phyloP scores from a whole-genome alignment of 208 protist species.

The Trypanosoma caninum region DNA sequence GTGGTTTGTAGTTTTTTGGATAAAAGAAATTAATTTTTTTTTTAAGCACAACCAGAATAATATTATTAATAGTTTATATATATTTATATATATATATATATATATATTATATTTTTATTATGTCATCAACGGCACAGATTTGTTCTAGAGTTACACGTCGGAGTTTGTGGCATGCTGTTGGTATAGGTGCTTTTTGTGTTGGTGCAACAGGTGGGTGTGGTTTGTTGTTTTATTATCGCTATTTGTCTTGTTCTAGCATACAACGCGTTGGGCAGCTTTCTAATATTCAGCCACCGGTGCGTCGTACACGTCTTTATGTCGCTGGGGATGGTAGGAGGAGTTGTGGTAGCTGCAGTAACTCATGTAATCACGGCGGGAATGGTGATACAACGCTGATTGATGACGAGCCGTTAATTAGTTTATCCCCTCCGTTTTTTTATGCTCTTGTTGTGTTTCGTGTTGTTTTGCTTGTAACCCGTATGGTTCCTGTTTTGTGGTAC shows the following conservation, averaged over 20 bases:
- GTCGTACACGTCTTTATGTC: slow-evolving; percentile 57
- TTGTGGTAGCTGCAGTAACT: slow-evolving; percentile 26
- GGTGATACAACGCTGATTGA: slow-evolving; percentile 36
- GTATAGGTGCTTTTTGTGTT: slow-evolving; percentile 18
- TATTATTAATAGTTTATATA: neutral
- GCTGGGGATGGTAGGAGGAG: slow-evolving; percentile 30
- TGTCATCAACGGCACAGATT: slow-evolving; percentile 1
- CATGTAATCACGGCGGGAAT: slow-evolving; percentile 14
- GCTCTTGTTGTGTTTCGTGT: slow-evolving; percentile 13
- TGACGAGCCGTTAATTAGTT: slow-evolving; percentile 17
- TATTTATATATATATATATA: neutral
- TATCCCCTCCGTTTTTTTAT: slow-evolving; percentile 9
- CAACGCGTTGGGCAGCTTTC: slow-evolving; percentile 17
- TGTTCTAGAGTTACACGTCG: slow-evolving; percentile 14
- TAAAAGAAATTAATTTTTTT: neutral
- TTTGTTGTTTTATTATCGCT: slow-evolving; percentile 45
- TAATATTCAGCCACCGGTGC: slow-evolving; percentile 21
- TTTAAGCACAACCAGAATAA: neutral
- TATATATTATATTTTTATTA: slow-evolving; percentile 2
- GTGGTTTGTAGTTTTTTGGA: neutral
- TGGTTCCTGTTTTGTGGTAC: slow-evolving; percentile 40
- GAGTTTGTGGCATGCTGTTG: slow-evolving; percentile 47
- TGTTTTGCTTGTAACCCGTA: slow-evolving; percentile 2
- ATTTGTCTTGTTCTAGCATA: slow-evolving; percentile 32
- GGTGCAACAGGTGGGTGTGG: slow-evolving; percentile 22